Evolutionary conservation across 345 rosid species (phyloP).

Genomic region (Turnera subulata): DNA sequence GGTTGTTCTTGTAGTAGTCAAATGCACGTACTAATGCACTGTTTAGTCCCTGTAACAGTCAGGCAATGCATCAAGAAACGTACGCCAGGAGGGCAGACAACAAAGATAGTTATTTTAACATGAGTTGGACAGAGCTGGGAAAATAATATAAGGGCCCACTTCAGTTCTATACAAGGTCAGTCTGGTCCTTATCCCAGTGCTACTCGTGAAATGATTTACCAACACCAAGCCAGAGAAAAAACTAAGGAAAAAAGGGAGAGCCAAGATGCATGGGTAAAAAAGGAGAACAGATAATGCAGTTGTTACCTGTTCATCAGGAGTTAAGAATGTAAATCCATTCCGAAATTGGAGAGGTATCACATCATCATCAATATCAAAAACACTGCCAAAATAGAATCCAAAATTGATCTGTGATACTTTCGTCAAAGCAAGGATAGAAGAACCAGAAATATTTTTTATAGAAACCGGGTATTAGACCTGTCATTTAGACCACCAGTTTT

Average conservation of each 20-base stretch:
- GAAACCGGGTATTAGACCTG: constrained; percentile 45
- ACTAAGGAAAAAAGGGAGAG: not conserved
- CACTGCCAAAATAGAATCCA: constrained; percentile 35
- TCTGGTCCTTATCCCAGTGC: too few relatives aligned
- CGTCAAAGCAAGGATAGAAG: constrained; percentile 7
- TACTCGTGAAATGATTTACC: too few relatives aligned
- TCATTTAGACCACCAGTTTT: constrained; percentile 93
- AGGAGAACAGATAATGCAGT: too few relatives aligned
- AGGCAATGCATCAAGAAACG: not conserved
- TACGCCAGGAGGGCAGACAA: not conserved
- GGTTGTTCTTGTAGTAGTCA: constrained; percentile 44
- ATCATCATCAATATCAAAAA: constrained; percentile 81
- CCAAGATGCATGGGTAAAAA: not conserved
- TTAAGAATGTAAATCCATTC: constrained; percentile 68
- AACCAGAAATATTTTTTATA: constrained; percentile 1
- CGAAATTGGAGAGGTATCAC: constrained; percentile 60
- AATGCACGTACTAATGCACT: constrained; percentile 71
- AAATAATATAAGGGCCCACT: not conserved
- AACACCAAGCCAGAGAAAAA: not conserved
- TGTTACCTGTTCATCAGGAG: constrained; percentile 77
- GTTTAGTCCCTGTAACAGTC: constrained; percentile 48
- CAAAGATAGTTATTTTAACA: not conserved
- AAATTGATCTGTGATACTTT: constrained; percentile 4
- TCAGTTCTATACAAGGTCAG: too few relatives aligned
- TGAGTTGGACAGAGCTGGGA: not conserved